Evolutionary conservation across 805 yeast genomes (phyloP), one percentile per base, ranked within the genome.

Genomic region (Yarrowia sp.): DNA sequence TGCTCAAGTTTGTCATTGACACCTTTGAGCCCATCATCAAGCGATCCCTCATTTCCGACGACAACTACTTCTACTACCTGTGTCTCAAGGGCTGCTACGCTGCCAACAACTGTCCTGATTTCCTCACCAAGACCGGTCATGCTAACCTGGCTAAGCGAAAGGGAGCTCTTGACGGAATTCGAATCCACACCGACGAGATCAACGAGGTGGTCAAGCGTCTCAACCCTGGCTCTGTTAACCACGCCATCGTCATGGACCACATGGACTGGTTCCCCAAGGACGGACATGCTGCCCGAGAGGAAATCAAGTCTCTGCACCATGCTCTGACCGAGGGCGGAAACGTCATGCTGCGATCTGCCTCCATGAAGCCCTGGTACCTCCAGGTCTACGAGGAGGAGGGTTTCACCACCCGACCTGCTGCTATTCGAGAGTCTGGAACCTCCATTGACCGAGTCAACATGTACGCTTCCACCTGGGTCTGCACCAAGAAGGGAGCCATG

Each of bases 401-500:
- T 0, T 89, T 88, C 74, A 74, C 70, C 49, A 87, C 92, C 75
- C 79, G 81, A 65, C 82, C 93, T 14, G 93, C 87, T 19, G 92
- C 86, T 16, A 80, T 86, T 22, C 82, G 96, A 75, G 74, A 77
- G 62, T 75, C 86, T 21, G 90, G 90, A 9, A 76, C 79, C 64
- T 79, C 88, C 66, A 89, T 89, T 73, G 96, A 89, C 74, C 81
- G 96, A 68, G 88, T 85, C 68, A 89, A 90, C 75, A 89, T 89
- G 96, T 89, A 89, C 73, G 95, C 96, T 3, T 87, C 93, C 2
- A 89, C 96, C 1, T 89, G 96, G 96, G 84, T 90, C 19, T 87
- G 92, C 74, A 85, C 87, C 30, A 88, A 88, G 72, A 58, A 43
- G 49, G 63, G 51, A n/a, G 63, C 63, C 28, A 43, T 58, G 51